A percentile compares a stretch with the other conserved stretches of the same genome.
These are phyloP conservation scores for Trifolium dubium DNA, from an alignment of 306 rosid genomes.

Conservation along the genomic window DNA sequence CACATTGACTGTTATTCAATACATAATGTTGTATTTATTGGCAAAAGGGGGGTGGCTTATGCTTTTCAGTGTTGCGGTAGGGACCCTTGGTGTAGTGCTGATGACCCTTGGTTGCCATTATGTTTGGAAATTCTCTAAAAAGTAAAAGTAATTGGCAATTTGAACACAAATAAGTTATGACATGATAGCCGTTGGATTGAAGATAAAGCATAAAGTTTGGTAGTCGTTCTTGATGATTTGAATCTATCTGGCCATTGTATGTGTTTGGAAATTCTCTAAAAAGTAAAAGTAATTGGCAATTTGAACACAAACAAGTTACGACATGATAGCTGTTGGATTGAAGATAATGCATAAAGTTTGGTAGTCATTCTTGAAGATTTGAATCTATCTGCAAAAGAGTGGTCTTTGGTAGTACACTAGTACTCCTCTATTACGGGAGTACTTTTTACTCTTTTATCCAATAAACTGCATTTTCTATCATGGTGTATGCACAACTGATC, in stretches of 20 bases:
- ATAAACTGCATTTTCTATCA: too few species aligned
- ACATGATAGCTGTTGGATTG: constrained; percentile 4
- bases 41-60: constrained; percentile 90
- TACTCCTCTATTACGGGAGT: too few species aligned
- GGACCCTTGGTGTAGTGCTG: constrained; percentile 63
- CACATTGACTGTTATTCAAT: constrained; percentile 69
- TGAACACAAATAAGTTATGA: not conserved
- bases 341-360: too few species aligned
- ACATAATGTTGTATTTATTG: constrained; percentile 60
- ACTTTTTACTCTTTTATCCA: too few species aligned
- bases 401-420: too few species aligned
- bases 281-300: not conserved
- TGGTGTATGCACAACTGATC: too few species aligned
- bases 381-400: constrained; percentile 19
- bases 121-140: too few species aligned
- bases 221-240: too few species aligned
- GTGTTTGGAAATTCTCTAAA: too few species aligned
- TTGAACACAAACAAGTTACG: not conserved
- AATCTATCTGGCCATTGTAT: constrained; percentile 10
- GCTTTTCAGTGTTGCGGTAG: constrained; percentile 62
- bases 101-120: constrained; percentile 71
- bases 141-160: not conserved
- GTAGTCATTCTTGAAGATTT: too few species aligned
- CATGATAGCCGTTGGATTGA: constrained; percentile 7
- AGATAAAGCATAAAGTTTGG: too few species aligned